These are phyloP conservation scores for Hymenoscyphus infarciens DNA, from an alignment of 2,329 filamentous ascomycete genomes.

Conservation along the genomic window DNA sequence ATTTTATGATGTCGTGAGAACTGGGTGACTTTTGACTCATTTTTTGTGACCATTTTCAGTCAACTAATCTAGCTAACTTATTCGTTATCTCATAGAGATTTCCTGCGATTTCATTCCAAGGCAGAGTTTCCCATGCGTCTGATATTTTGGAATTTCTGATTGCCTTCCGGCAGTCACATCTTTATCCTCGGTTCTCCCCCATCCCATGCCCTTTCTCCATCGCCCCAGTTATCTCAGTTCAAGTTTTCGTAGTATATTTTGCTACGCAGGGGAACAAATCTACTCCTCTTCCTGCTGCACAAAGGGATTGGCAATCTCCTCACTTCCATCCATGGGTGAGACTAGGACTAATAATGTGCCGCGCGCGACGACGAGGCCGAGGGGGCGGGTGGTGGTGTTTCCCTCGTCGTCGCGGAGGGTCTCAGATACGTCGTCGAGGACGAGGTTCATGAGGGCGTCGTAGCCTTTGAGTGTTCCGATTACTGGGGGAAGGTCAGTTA, in stretches of 20 bases:
- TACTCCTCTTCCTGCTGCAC: conserved; percentile 62
- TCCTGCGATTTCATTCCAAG: background rate
- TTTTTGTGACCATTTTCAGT: background rate
- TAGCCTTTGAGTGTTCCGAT: conserved; percentile 89
- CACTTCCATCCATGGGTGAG: conserved; percentile 88
- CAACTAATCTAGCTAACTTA: background rate
- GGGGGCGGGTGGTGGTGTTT: conserved; percentile 67
- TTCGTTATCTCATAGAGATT: background rate
- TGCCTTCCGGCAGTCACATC: background rate
- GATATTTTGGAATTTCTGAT: background rate
- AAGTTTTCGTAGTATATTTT: background rate
- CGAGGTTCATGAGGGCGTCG: conserved; percentile 96
- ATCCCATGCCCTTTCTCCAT: background rate
- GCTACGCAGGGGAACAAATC: background rate
- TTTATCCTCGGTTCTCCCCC: background rate
- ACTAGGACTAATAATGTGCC: conserved; percentile 91
- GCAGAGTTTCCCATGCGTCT: background rate
- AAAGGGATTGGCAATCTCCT: conserved; percentile 95
- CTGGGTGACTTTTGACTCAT: background rate
- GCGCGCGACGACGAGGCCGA: conserved; percentile 78
- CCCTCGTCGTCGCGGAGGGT: conserved; percentile 92
- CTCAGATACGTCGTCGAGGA: conserved; percentile 91
- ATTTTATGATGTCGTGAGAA: background rate
- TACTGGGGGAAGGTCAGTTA: conserved; percentile 50
- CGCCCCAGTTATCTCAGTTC: background rate